These are phyloP conservation scores for Trichosporon asahii DNA, from an alignment of 1,284 basidiomycete species.

Conservation along the genomic window DNA sequence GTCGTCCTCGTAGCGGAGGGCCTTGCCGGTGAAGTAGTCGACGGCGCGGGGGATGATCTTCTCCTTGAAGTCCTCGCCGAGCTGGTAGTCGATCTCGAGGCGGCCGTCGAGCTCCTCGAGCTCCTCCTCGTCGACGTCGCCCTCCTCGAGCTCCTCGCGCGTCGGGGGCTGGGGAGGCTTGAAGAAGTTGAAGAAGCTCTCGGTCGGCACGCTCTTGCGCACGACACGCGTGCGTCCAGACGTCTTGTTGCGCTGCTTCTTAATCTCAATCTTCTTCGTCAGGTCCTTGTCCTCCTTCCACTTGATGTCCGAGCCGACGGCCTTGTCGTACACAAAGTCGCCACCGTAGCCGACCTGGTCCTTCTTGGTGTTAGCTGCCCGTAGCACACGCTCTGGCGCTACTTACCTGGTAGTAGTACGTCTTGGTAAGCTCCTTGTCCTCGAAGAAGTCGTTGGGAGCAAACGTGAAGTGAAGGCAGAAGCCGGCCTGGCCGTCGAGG, in stretches of 20 bases:
- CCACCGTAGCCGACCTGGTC: slow-evolving; percentile 88
- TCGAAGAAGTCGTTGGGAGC: slow-evolving; percentile 81
- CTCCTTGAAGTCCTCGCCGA: slow-evolving; percentile 98
- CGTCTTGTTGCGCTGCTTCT: slow-evolving; percentile 98
- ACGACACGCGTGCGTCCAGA: slow-evolving; percentile 90
- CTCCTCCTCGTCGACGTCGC: slow-evolving; percentile 77
- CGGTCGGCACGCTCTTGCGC: slow-evolving; percentile 78
- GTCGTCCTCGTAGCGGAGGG: slow-evolving; percentile 78
- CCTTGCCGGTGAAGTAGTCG: slow-evolving; percentile 96
- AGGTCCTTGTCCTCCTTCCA: slow-evolving; percentile 99
- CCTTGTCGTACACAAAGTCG: slow-evolving; percentile 92
- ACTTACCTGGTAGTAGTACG: slow-evolving; percentile 80
- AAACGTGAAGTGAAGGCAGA: slow-evolving; percentile 85
- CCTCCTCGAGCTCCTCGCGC: slow-evolving; percentile 67
- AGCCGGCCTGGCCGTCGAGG: slow-evolving; percentile 73
- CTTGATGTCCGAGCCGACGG: slow-evolving; percentile 82
- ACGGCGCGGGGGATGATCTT: slow-evolving; percentile 94
- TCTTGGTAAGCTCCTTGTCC: slow-evolving; percentile 81
- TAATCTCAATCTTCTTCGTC: slow-evolving; percentile 95
- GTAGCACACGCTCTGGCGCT: slow-evolving; percentile 15
- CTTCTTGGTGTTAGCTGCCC: slow-evolving; percentile 27
- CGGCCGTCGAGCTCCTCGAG: slow-evolving; percentile 86
- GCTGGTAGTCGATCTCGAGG: slow-evolving; percentile 95
- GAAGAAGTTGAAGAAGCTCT: slow-evolving; percentile 99
- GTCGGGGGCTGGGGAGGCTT: slow-evolving; percentile 72